These are phyloP conservation scores for Herpetospermum pedunculosum DNA, from an alignment of 306 rosid genomes.

Conservation along the genomic window DNA sequence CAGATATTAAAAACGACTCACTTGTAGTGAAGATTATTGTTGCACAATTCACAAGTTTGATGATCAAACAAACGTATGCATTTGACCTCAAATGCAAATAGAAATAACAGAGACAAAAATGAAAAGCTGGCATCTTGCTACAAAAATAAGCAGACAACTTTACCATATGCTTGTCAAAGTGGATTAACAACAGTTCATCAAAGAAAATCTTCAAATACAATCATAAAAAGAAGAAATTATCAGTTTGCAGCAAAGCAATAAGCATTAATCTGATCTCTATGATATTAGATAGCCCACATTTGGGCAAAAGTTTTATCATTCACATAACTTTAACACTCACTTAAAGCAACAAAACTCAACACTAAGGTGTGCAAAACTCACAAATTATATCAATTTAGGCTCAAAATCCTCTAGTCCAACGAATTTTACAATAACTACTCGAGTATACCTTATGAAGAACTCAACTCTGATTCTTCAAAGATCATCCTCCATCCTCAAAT, in stretches of 20 bases:
- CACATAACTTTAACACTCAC: neutral
- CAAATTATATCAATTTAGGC: neutral
- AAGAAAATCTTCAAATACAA: neutral
- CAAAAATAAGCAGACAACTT: neutral
- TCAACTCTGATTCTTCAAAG: constrained; percentile 40
- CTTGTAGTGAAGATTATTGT: neutral
- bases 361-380: neutral
- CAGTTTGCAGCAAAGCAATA: neutral
- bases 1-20: neutral
- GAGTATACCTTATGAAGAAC: neutral
- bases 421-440: neutral
- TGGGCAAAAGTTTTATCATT: neutral
- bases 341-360: neutral
- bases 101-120: neutral
- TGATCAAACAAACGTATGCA: neutral
- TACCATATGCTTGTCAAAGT: neutral
- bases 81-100: neutral
- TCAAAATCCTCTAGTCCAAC: neutral
- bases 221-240: neutral
- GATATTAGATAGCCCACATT: neutral
- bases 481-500: constrained; percentile 89
- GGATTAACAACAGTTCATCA: neutral
- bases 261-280: neutral
- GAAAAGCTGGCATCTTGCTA: neutral
- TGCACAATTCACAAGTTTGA: neutral